phyloP scores from a whole-genome alignment of 148 eudicot species.

The Agrostemma githago region DNA sequence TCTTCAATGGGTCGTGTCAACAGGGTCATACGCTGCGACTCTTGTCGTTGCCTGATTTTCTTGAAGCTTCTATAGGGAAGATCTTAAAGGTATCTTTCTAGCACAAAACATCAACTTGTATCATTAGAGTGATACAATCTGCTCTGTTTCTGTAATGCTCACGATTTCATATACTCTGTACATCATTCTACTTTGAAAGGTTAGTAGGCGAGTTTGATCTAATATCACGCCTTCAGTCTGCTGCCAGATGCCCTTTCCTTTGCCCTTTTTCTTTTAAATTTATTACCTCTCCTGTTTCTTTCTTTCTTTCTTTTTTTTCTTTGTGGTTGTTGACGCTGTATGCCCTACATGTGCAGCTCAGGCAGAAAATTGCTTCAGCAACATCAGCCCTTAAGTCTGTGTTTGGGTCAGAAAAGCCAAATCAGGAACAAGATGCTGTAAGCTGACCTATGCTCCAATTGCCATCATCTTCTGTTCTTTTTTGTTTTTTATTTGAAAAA shows the following conservation, averaged over 20 bases:
- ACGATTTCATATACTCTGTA: too few species aligned
- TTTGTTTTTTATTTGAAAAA: neutral
- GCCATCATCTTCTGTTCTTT: neutral
- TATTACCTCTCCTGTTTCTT: neutral
- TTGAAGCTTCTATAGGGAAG: conserved; percentile 93
- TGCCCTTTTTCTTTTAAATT: neutral
- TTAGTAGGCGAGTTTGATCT: neutral
- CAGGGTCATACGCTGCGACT: conserved; percentile 95
- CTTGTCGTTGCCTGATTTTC: conserved; percentile 89
- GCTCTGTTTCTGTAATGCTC: neutral
- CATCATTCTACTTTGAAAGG: neutral
- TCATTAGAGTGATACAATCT: neutral
- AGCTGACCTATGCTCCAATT: conserved; percentile 20
- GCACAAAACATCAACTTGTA: neutral
- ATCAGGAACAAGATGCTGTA: conserved; percentile 50
- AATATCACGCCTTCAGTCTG: neutral
- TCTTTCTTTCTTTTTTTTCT: conserved; percentile 4
- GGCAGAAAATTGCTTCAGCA: conserved; percentile 83
- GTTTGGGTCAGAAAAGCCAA: conserved; percentile 67
- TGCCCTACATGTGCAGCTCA: conserved; percentile 48
- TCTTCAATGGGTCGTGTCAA: conserved; percentile 13
- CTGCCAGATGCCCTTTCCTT: neutral
- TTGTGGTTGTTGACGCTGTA: neutral
- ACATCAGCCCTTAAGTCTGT: conserved; percentile 96
- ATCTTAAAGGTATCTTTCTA: conserved; percentile 60